phyloP scores from a whole-genome alignment of 352 stramenopile species.

The Globisporangium barbulae region DNA sequence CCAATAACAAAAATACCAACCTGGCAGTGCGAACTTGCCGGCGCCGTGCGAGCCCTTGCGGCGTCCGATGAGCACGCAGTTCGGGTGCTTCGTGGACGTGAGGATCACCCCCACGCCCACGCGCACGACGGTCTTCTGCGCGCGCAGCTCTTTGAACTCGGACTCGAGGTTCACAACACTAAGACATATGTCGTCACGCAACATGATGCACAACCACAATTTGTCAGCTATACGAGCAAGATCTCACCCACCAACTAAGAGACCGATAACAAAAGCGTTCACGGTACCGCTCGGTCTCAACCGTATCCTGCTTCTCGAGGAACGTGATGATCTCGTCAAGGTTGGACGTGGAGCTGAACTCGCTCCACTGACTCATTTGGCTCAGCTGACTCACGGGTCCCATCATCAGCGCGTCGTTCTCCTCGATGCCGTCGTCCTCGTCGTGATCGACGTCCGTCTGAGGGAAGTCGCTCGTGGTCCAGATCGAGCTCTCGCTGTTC shows the following conservation, averaged over 20 bases:
- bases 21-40: conserved; percentile 72
- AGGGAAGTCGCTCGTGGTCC: conserved; percentile 51
- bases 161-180: conserved; percentile 51
- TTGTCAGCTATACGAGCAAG: background rate
- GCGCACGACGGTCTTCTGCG: conserved; percentile 55
- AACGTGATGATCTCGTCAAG: conserved; percentile 86
- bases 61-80: conserved; percentile 68
- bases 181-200: background rate
- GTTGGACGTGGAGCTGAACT: conserved; percentile 80
- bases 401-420: conserved; percentile 27
- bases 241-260: background rate
- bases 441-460: conserved; percentile 23
- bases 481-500: conserved; percentile 56
- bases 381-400: conserved; percentile 68
- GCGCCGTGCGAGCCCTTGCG: conserved; percentile 76
- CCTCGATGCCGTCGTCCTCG: conserved; percentile 22
- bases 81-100: conserved; percentile 54
- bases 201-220: background rate
- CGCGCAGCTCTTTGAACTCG: conserved; percentile 63
- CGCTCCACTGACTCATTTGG: conserved; percentile 78
- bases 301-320: conserved; percentile 71
- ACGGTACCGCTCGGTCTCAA: conserved; percentile 52
- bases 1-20: conserved; percentile 14
- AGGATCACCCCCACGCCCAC: conserved; percentile 79
- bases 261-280: background rate